A percentile compares a stretch with the other conserved stretches of the same genome.
phyloP scores from a whole-genome alignment of 768 basidiomycete species.

The Tremella fuciformis region DNA sequence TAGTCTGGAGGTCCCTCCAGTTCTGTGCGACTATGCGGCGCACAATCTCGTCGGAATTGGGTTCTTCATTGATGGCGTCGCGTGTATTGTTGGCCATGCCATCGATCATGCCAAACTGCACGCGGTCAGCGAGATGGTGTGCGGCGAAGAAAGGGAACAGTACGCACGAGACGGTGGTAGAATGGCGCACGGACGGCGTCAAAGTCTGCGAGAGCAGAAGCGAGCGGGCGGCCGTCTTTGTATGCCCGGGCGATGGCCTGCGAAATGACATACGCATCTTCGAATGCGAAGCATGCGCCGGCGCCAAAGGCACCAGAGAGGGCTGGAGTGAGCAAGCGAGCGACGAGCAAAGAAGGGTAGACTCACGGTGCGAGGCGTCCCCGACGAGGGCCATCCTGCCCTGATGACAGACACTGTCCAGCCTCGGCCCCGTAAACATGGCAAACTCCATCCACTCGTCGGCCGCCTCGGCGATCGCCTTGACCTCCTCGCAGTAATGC shows the following conservation, averaged over 20 bases:
- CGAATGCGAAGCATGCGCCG: slow-evolving; percentile 38
- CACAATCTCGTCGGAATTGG: neutral
- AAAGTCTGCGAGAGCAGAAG: slow-evolving; percentile 17
- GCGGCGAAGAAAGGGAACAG: no score
- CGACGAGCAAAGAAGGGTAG: neutral
- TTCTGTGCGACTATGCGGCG: slow-evolving; percentile 4
- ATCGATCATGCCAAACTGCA: neutral
- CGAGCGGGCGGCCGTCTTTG: neutral
- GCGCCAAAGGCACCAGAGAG: slow-evolving; percentile 35
- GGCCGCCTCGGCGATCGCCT: slow-evolving; percentile 20
- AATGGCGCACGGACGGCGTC: slow-evolving; percentile 28
- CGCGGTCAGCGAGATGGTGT: no score
- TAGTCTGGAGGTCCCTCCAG: neutral
- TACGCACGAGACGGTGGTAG: slow-evolving; percentile 14
- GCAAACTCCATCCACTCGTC: slow-evolving; percentile 36
- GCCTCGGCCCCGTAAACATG: slow-evolving; percentile 30
- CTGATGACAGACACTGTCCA: slow-evolving; percentile 22
- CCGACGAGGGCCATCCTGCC: slow-evolving; percentile 29
- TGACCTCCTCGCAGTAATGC: slow-evolving; percentile 15
- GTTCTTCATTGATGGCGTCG: neutral
- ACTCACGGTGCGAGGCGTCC: slow-evolving; percentile 38
- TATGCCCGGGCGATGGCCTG: slow-evolving; percentile 14
- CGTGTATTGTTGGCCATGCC: neutral
- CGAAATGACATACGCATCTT: slow-evolving; percentile 32
- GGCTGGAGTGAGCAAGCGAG: slow-evolving; percentile 7